Conservation (phyloP, 148 eudicot species). For the Rhododendron williamsianum region DNA sequence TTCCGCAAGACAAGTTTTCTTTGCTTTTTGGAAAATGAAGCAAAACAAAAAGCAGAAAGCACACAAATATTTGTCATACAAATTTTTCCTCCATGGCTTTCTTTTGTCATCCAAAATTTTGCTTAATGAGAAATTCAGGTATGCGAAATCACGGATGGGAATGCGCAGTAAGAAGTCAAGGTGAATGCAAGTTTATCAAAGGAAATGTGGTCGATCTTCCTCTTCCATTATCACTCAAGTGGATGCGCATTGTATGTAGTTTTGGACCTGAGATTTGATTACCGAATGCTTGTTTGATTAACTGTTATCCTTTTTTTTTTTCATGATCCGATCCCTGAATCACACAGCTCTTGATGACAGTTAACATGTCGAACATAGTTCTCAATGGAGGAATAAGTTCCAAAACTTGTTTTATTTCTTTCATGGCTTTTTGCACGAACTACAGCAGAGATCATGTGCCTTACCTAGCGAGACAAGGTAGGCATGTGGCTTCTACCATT, state of each 20-base stretch:
- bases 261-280: neutral
- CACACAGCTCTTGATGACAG: neutral
- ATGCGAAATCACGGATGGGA: slow-evolving; percentile 92
- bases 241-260: neutral
- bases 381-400: neutral
- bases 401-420: neutral
- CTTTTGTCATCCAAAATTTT: slow-evolving; percentile 6
- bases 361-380: neutral
- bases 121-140: slow-evolving; percentile 53
- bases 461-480: no score
- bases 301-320: neutral
- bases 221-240: neutral
- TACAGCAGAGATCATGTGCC: neutral
- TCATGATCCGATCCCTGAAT: neutral
- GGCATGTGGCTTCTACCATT: no score
- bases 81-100: no score
- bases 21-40: neutral
- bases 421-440: neutral
- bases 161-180: slow-evolving; percentile 66
- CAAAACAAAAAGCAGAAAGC: neutral
- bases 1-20: neutral
- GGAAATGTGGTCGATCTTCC: neutral
- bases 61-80: neutral
- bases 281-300: neutral
- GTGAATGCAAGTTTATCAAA: slow-evolving; percentile 17